Evolutionary conservation across 345 rosid species (phyloP).

Genomic region (Boechera stricta): DNA sequence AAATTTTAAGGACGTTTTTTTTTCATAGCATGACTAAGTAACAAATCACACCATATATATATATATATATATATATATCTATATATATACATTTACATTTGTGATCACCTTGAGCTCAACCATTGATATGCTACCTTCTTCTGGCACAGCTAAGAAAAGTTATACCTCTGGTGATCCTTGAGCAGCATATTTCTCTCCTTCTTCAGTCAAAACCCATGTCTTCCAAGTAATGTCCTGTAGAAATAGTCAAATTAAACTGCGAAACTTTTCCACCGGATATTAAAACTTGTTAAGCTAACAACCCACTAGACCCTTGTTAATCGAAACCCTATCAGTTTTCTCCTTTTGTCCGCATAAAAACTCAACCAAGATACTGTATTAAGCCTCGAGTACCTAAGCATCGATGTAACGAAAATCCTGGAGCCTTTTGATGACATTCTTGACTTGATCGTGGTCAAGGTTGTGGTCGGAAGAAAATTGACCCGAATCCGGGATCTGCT

Average conservation of each 20-base stretch:
- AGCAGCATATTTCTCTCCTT: constrained; percentile 71
- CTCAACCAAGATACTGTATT: too few relatives aligned
- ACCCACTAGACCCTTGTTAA: too few relatives aligned
- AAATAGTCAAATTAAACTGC: not conserved
- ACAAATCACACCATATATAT: not conserved
- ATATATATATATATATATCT: too few relatives aligned
- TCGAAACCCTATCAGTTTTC: too few relatives aligned
- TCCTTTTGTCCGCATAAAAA: too few relatives aligned
- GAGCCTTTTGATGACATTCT: not conserved
- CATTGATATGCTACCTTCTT: not conserved
- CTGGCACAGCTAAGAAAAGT: constrained; percentile 60
- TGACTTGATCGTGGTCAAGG: not conserved
- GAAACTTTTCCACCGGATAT: too few relatives aligned
- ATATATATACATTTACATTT: too few relatives aligned
- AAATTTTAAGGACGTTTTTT: not conserved
- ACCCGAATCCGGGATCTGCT: too few relatives aligned
- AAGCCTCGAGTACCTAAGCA: not conserved
- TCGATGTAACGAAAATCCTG: not conserved
- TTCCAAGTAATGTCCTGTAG: constrained; percentile 65
- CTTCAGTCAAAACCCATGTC: constrained; percentile 57
- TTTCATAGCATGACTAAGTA: too few relatives aligned
- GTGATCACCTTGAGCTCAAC: not conserved
- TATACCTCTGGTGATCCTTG: constrained; percentile 86
- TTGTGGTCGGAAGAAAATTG: not conserved
- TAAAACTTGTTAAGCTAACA: too few relatives aligned